These are phyloP conservation scores for Monosporascus sp. DNA, from an alignment of 2,329 filamentous ascomycete species.

Conservation along the genomic window DNA sequence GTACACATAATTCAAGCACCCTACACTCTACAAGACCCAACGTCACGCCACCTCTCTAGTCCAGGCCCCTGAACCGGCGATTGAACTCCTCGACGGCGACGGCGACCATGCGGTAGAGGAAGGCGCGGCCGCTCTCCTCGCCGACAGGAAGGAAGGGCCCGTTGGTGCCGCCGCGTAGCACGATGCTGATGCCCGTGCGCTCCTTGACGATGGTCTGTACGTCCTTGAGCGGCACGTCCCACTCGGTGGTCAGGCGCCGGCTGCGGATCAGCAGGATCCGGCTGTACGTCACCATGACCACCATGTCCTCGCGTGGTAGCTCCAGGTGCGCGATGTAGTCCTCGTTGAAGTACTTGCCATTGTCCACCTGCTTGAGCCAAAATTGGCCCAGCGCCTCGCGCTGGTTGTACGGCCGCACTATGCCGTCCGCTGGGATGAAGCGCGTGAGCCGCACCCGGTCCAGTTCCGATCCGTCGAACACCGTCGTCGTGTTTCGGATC, in stretches of 20 bases:
- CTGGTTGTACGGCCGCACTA: conserved; percentile 90
- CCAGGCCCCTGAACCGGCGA: conserved; percentile 48
- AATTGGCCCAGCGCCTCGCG: conserved; percentile 94
- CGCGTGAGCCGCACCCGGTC: conserved; percentile 91
- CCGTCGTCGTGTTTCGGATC: conserved; percentile 96
- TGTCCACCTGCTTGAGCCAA: conserved; percentile 98
- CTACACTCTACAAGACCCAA: too few species aligned
- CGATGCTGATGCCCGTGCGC: conserved; percentile 84
- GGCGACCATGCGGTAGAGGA: conserved; percentile 61
- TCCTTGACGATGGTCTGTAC: conserved; percentile 97
- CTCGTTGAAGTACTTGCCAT: conserved; percentile 96
- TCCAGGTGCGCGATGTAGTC: conserved; percentile 96
- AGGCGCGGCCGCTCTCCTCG: conserved; percentile 70
- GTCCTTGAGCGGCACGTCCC: conserved; percentile 94
- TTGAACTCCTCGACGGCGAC: conserved; percentile 65
- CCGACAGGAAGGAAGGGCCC: conserved; percentile 91
- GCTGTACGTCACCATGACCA: conserved; percentile 82
- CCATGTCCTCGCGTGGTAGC: conserved; percentile 79
- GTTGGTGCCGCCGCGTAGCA: conserved; percentile 82
- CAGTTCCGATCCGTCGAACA: conserved; percentile 91
- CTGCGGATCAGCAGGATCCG: conserved; percentile 88
- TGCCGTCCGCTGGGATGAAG: conserved; percentile 86
- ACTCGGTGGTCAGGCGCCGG: conserved; percentile 80
- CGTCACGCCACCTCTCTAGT: conserved; percentile 13
- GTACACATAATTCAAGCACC: too few species aligned